A percentile compares a stretch with the other conserved stretches of the same genome.
Conservation (phyloP, 768 basidiomycete species). For the Kwoniella dendrophila region DNA sequence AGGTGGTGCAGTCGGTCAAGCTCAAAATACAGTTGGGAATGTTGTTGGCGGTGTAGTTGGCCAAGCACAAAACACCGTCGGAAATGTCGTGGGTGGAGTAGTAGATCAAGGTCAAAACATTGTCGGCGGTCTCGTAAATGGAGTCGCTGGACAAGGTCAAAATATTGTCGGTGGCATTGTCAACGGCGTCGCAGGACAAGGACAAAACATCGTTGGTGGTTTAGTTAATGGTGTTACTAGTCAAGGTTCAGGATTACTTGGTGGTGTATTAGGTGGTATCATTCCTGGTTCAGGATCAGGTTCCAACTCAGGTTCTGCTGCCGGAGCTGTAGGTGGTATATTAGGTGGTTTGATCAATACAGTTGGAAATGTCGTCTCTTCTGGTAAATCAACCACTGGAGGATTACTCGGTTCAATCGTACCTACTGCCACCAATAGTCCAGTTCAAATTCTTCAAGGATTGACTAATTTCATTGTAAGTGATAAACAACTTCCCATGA, state of each 20-base stretch:
- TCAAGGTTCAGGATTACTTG: background rate
- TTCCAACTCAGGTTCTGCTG: too few relatives aligned
- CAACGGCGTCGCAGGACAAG: conserved; percentile 5
- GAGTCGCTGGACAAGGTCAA: background rate
- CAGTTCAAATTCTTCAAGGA: conserved; percentile 10
- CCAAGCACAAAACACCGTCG: conserved; percentile 5
- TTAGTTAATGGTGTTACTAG: background rate
- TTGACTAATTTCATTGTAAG: conserved; percentile 19
- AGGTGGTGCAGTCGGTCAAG: background rate
- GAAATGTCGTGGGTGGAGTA: conserved; percentile 1
- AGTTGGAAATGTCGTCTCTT: conserved; percentile 3
- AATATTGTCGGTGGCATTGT: conserved; percentile 8
- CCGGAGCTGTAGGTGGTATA: background rate
- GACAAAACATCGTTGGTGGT: background rate
- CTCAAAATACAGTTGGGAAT: background rate
- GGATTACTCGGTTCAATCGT: background rate
- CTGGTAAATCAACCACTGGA: conserved; percentile 5
- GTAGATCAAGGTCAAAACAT: conserved; percentile 1
- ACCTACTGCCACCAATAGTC: conserved; percentile 3
- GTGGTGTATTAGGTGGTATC: background rate
- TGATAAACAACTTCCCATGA: background rate
- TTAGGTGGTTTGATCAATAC: background rate
- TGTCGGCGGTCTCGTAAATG: background rate
- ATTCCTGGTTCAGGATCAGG: conserved; percentile 2
- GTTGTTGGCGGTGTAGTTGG: background rate